Percentiles rank a stretch among this genome's conserved stretches.
Conservation (phyloP, 2,329 filamentous ascomycete species). For the Trichoderma lentiforme region DNA sequence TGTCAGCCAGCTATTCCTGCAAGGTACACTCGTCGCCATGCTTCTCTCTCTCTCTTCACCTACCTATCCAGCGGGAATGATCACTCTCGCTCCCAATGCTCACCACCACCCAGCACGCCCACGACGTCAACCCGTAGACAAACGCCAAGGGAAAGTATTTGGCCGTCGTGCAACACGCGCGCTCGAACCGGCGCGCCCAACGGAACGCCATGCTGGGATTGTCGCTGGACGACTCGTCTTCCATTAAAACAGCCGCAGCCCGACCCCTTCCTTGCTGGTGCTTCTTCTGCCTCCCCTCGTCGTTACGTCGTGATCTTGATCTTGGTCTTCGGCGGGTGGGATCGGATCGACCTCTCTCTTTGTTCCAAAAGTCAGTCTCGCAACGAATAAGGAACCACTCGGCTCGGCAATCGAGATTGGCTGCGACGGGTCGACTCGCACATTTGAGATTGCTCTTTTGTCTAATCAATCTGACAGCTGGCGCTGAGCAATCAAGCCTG, state of each 20-base stretch:
- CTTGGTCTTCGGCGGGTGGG: background rate
- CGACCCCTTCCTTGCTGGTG: background rate
- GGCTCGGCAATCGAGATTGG: slow-evolving; percentile 15
- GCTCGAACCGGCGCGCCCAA: slow-evolving; percentile 70
- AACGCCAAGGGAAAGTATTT: slow-evolving; percentile 86
- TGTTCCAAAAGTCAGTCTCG: background rate
- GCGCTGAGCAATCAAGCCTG: background rate
- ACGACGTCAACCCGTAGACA: slow-evolving; percentile 85
- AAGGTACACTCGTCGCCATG: background rate
- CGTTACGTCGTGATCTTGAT: background rate
- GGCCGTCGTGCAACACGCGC: slow-evolving; percentile 74
- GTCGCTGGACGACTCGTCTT: slow-evolving; percentile 18
- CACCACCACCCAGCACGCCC: slow-evolving; percentile 86
- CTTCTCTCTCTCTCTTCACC: background rate
- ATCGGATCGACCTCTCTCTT: background rate
- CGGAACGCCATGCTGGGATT: slow-evolving; percentile 49
- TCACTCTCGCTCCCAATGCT: slow-evolving; percentile 62
- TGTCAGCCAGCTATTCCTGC: background rate
- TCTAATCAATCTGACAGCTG: background rate
- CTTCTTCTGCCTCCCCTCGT: background rate
- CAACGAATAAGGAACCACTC: background rate
- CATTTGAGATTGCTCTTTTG: slow-evolving; percentile 9
- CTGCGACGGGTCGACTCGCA: slow-evolving; percentile 9
- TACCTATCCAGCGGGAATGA: slow-evolving; percentile 57
- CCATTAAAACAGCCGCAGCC: slow-evolving; percentile 14